Percentiles rank a stretch among this genome's conserved stretches.
These are phyloP conservation scores for Pleoardoris graminearum DNA, from an alignment of 2,329 filamentous ascomycete genomes.

Conservation along the genomic window DNA sequence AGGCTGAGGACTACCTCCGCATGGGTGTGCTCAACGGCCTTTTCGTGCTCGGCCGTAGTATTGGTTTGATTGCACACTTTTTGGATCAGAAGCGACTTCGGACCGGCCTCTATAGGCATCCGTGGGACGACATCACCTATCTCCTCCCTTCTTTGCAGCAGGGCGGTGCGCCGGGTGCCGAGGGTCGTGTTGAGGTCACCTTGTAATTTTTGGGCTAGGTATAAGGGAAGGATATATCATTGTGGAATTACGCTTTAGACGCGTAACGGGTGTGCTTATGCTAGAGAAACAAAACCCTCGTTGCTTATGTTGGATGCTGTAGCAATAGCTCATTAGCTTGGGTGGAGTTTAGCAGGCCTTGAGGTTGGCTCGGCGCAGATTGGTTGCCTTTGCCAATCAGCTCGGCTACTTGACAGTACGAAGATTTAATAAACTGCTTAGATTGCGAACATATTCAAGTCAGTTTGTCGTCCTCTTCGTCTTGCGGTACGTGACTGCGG, in stretches of 20 bases:
- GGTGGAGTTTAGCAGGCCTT: slow-evolving; percentile 22
- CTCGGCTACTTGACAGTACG: slow-evolving; percentile 2
- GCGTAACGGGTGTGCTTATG: slow-evolving; percentile 23
- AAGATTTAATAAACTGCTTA: slow-evolving; percentile 14
- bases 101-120: slow-evolving; percentile 95
- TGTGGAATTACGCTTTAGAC: slow-evolving; percentile 27
- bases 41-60: slow-evolving; percentile 94
- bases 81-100: slow-evolving; percentile 99
- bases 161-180: slow-evolving; percentile 44
- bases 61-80: slow-evolving; percentile 99
- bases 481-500: slow-evolving; percentile 18
- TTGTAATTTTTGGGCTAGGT: slow-evolving; percentile 37
- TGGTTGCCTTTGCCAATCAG: not conserved
- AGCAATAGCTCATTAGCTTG: slow-evolving; percentile 37
- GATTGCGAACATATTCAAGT: not conserved
- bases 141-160: slow-evolving; percentile 45
- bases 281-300: slow-evolving; percentile 32
- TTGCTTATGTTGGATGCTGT: slow-evolving; percentile 28
- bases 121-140: slow-evolving; percentile 68
- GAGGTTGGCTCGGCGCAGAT: slow-evolving; percentile 3
- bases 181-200: slow-evolving; percentile 49
- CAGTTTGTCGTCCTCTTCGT: not conserved
- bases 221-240: slow-evolving; percentile 35
- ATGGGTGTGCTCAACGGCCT: slow-evolving; percentile 99
- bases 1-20: slow-evolving; percentile 97